phyloP scores from a whole-genome alignment of 306 rosid genomes.

The Prunus fruticosa region DNA sequence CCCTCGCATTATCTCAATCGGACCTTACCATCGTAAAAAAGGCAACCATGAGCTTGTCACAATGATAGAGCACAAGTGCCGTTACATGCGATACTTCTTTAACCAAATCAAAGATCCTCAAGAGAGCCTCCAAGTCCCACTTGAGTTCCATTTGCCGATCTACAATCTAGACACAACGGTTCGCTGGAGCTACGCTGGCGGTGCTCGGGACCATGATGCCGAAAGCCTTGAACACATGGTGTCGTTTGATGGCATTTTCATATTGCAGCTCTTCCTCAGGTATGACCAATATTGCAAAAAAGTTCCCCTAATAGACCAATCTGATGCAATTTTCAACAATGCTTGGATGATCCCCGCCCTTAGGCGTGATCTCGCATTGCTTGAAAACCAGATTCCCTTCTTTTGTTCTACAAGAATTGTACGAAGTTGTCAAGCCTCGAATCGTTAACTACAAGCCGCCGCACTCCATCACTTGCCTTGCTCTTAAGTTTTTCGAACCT shows the following conservation, averaged over 20 bases:
- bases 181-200: too few species aligned
- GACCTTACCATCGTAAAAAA: too few species aligned
- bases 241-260: not conserved
- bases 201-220: too few species aligned
- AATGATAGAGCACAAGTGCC: too few species aligned
- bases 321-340: conserved; percentile 1
- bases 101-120: too few species aligned
- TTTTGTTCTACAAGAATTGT: conserved; percentile 26
- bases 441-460: not conserved
- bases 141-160: too few species aligned
- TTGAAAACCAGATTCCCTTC: conserved; percentile 32
- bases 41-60: too few species aligned
- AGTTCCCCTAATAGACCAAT: not conserved
- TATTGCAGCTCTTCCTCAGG: not conserved
- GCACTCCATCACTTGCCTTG: conserved; percentile 13
- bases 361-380: conserved; percentile 12
- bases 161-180: too few species aligned
- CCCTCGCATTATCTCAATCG: too few species aligned
- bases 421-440: not conserved
- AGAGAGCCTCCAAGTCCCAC: too few species aligned
- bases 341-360: conserved; percentile 9
- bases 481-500: conserved; percentile 17
- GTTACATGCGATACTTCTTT: too few species aligned
- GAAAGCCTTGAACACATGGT: not conserved
- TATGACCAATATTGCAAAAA: too few species aligned